Percentiles rank a stretch among this genome's conserved stretches.
phyloP scores from a whole-genome alignment of 2,329 filamentous ascomycete genomes.

The Aureobasidium sp. region DNA sequence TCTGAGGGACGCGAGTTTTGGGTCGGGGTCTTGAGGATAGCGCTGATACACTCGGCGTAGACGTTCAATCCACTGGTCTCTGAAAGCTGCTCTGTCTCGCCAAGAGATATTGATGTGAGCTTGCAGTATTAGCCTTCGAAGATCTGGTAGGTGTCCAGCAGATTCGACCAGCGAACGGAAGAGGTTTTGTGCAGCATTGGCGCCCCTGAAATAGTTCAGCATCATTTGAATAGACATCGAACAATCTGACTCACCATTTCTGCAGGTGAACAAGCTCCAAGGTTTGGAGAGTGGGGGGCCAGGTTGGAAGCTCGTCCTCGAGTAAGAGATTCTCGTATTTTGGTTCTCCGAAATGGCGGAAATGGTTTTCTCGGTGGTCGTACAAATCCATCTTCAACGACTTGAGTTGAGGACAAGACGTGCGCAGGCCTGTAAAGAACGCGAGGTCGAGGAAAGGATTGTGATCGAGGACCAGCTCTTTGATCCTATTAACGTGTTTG shows the following conservation, averaged over 20 bases:
- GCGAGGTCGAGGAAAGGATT: slow-evolving; percentile 71
- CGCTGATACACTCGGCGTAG: slow-evolving; percentile 61
- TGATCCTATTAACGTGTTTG: slow-evolving; percentile 41
- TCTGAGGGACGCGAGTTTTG: slow-evolving; percentile 35
- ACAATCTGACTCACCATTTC: slow-evolving; percentile 49
- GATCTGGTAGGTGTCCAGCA: slow-evolving; percentile 56
- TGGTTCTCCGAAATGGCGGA: slow-evolving; percentile 62
- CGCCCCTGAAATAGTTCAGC: slow-evolving; percentile 28
- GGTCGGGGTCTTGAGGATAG: slow-evolving; percentile 37
- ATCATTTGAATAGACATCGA: background rate
- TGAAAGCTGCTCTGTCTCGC: slow-evolving; percentile 73
- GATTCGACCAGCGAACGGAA: slow-evolving; percentile 70
- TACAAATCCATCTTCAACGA: slow-evolving; percentile 69
- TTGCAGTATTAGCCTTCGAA: slow-evolving; percentile 66
- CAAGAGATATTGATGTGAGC: slow-evolving; percentile 72
- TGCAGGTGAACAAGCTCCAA: slow-evolving; percentile 72
- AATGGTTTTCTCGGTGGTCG: slow-evolving; percentile 50
- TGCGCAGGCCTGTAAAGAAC: slow-evolving; percentile 61
- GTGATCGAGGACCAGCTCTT: slow-evolving; percentile 63
- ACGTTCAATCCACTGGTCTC: slow-evolving; percentile 67
- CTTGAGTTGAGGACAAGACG: slow-evolving; percentile 62
- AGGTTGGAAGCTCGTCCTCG: slow-evolving; percentile 61
- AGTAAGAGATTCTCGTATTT: slow-evolving; percentile 62
- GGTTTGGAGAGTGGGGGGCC: slow-evolving; percentile 64
- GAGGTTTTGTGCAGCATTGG: slow-evolving; percentile 64